These are phyloP conservation scores for Carex cristatella DNA, from an alignment of 176 grass and related monocot species.

Conservation along the genomic window DNA sequence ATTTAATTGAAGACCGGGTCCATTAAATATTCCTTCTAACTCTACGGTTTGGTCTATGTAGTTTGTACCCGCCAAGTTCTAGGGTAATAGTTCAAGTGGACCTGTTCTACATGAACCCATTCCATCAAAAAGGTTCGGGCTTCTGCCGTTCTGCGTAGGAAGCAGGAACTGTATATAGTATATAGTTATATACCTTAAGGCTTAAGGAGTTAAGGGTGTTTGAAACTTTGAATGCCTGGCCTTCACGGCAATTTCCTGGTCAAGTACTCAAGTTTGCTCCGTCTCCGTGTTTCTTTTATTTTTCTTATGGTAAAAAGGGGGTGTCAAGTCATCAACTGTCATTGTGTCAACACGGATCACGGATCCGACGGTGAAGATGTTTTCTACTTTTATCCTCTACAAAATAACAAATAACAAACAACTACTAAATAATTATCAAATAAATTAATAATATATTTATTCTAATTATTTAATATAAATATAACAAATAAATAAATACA, in stretches of 20 bases:
- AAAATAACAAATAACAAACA: too few species aligned
- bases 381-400: too few species aligned
- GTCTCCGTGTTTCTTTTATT: not conserved
- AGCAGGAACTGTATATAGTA: not conserved
- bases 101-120: not conserved
- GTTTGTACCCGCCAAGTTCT: slow-evolving; percentile 25
- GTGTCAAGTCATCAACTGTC: too few species aligned
- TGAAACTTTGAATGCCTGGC: not conserved
- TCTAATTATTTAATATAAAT: too few species aligned
- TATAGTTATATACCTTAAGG: not conserved
- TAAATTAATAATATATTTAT: too few species aligned
- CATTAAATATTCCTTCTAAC: not conserved
- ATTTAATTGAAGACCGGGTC: slow-evolving; percentile 11
- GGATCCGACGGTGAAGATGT: too few species aligned
- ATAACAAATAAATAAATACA: too few species aligned
- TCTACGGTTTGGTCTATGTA: slow-evolving; percentile 23
- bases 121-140: not conserved
- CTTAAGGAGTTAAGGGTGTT: too few species aligned
- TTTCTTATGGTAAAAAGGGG: not conserved
- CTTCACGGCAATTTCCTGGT: not conserved
- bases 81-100: not conserved
- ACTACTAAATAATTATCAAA: too few species aligned
- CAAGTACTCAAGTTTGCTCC: not conserved
- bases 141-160: too few species aligned
- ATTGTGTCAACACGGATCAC: too few species aligned